Conservation (phyloP, 2,329 filamentous ascomycete species). For the Microsporum audouinii region DNA sequence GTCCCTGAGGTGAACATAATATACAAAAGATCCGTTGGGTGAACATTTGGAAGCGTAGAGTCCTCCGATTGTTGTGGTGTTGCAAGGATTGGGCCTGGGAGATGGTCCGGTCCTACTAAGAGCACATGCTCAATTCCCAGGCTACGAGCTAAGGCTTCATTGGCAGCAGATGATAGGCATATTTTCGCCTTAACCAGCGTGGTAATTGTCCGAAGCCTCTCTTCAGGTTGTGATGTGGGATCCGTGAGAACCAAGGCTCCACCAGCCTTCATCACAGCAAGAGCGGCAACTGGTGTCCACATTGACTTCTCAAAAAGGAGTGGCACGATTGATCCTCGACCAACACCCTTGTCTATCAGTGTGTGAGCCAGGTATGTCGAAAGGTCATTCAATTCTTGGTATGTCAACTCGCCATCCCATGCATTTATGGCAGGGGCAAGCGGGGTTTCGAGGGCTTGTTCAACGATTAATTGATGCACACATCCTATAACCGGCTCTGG, state of each 20-base stretch:
- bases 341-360: conserved; percentile 23
- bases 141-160: conserved; percentile 8
- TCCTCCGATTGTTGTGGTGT: neutral
- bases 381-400: conserved; percentile 23
- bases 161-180: conserved; percentile 13
- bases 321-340: conserved; percentile 18
- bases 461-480: conserved; percentile 14
- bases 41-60: conserved; percentile 7
- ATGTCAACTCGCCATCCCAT: conserved; percentile 24
- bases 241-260: conserved; percentile 23
- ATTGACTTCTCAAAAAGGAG: conserved; percentile 25
- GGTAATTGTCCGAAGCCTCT: conserved; percentile 24
- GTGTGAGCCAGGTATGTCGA: conserved; percentile 22
- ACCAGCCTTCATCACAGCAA: conserved; percentile 23
- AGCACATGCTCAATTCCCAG: conserved; percentile 5
- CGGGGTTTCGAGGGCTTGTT: conserved; percentile 9
- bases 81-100: neutral
- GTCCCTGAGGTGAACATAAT: conserved; percentile 50
- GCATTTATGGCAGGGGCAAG: conserved; percentile 17
- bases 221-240: conserved; percentile 20
- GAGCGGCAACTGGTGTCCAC: conserved; percentile 22
- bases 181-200: conserved; percentile 11
- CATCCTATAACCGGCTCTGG: conserved; percentile 15
- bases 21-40: conserved; percentile 33
- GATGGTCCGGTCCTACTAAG: conserved; percentile 3